Evolutionary conservation across 2,329 filamentous ascomycete species (phyloP).

Genomic region (Talaromyces sp.): DNA sequence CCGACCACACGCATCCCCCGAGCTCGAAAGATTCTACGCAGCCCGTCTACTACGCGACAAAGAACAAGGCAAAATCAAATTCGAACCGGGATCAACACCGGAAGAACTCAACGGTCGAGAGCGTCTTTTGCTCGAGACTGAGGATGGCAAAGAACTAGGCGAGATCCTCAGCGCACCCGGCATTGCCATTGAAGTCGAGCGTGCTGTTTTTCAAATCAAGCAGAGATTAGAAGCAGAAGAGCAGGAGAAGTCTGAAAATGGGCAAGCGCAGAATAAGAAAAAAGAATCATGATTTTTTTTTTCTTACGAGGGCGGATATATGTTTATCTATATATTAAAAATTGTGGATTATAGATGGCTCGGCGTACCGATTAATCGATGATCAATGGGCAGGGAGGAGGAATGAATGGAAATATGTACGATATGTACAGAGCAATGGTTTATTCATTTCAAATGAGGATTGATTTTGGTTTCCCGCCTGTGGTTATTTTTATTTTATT

Average conservation of each 20-base stretch:
- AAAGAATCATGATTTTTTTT: not conserved
- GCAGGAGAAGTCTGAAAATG: not conserved
- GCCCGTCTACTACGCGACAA: slow-evolving; percentile 24
- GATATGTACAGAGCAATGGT: not conserved
- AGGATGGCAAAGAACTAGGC: slow-evolving; percentile 54
- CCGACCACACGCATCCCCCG: slow-evolving; percentile 57
- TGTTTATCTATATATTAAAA: not conserved
- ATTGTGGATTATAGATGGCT: not conserved
- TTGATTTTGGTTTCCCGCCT: not conserved
- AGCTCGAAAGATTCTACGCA: slow-evolving; percentile 71
- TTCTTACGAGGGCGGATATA: not conserved
- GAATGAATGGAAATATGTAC: not conserved
- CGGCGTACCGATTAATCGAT: not conserved
- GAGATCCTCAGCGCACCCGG: slow-evolving; percentile 62
- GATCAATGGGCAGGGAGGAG: not conserved
- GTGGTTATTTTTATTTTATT: too few relatives aligned
- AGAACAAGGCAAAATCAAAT: slow-evolving; percentile 16
- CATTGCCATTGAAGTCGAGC: slow-evolving; percentile 65
- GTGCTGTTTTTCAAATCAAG: slow-evolving; percentile 68
- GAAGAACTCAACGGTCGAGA: slow-evolving; percentile 39
- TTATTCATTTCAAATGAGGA: not conserved
- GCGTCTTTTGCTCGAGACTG: slow-evolving; percentile 38
- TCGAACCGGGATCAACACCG: slow-evolving; percentile 24
- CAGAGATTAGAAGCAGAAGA: slow-evolving; percentile 27
- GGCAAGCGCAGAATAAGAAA: not conserved